Evolutionary conservation across 169 alveolate species (phyloP), one percentile per base, ranked within the genome.

Genomic region (Plasmodium gonderi): DNA sequence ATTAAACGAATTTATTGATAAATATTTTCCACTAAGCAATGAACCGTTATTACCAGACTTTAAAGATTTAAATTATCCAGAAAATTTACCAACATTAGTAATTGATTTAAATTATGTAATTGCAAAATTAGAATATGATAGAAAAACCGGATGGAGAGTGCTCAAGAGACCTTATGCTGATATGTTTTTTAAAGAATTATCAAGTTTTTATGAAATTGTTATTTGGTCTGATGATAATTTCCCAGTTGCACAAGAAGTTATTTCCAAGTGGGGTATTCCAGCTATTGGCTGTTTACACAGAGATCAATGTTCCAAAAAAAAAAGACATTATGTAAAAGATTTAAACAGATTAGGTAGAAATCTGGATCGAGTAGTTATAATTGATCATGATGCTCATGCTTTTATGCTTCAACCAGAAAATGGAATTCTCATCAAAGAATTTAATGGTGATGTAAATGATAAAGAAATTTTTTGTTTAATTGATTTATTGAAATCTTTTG

Each of bases 81-180:
- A 96, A 42, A 94, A 96, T 85, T 94, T 97, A 51, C 99, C 99
- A 14, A 97, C 99, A 0, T 95, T 97, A 44, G 98, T 97, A 31
- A 79, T 97, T 47, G 98, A 97, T 91, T 90, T 97, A 26, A 97
- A 97, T 90, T 97, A 97, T 79, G 97, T 96, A 20, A 90, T 97
- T 23, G 98, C 98, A 36, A 95, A 96, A 74, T 90, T 97, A 49
- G 98, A 96, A 49, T 96, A 97, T 93, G 97, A 96, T 64, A 94
- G 98, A 17, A 92, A 93, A 83, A 91, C 90, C 12, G 99, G 99
- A 14, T 97, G 99, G 98, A 96, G 96, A 69, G 97, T 97, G 47
- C 91, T 97, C 76, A 97, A 97, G 90, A 96, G 99, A 26, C 99
- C 99, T 20, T 98, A 97, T 54, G 98, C 98, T 33, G 99, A 97